These are phyloP conservation scores for Chondrus crispus DNA, from an alignment of 23 red algal species.

Conservation along the genomic window DNA sequence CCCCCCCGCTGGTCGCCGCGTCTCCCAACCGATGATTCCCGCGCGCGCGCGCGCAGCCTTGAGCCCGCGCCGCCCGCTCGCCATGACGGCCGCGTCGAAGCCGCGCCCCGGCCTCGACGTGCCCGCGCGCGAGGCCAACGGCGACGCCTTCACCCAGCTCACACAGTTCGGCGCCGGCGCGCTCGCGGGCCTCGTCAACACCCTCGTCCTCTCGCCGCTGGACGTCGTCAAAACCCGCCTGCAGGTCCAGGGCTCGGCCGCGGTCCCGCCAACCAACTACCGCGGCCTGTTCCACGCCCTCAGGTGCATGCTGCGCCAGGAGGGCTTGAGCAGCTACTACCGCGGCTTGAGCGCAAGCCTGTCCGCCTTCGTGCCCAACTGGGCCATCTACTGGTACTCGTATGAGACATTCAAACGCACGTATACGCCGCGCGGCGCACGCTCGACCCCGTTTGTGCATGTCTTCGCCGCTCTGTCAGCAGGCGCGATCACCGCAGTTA, in stretches of 20 bases:
- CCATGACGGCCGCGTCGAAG: background rate
- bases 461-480: conserved; percentile 76
- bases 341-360: conserved; percentile 81
- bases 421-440: background rate
- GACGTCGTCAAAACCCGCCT: conserved; percentile 95
- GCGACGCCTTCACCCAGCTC: conserved; percentile 38
- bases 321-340: conserved; percentile 75
- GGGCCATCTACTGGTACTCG: conserved; percentile 91
- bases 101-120: background rate
- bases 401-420: conserved; percentile 85
- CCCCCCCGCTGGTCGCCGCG: background rate
- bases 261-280: conserved; percentile 34
- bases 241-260: conserved; percentile 77
- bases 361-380: conserved; percentile 96
- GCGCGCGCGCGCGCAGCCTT: background rate
- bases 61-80: conserved; percentile 30
- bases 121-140: too few species aligned
- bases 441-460: conserved; percentile 32
- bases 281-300: conserved; percentile 62
- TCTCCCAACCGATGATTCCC: background rate
- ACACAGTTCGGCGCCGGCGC: conserved; percentile 75
- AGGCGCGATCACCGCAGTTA: conserved; percentile 80
- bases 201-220: conserved; percentile 83
- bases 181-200: conserved; percentile 83
- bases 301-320: conserved; percentile 54